Base-by-base conservation (phyloP, 192 early-diverging fungal species). In the Coemansia sp. region DNA sequence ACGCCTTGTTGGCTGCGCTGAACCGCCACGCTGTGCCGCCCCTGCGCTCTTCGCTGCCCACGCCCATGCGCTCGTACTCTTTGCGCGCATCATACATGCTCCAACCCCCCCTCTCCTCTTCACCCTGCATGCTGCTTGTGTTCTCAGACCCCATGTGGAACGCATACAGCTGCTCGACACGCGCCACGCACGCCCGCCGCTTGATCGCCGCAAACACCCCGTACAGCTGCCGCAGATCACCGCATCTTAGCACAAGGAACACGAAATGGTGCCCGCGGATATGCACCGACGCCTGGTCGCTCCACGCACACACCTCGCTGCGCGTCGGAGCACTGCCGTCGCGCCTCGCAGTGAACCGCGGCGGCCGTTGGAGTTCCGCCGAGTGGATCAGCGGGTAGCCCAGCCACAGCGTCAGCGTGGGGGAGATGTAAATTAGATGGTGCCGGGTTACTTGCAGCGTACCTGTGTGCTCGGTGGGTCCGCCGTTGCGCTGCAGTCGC, bases 21-120 rank as follows among this genome's bases (percentile, higher is more conserved):
- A 95, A 69, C 17, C 96, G 81, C 96, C 96, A 99, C 9, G 54
- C 76, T 68, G 38, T 66, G 15, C 69, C 62, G 42, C 56, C 17
- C 43, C 45, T 3, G 46, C 40, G 9, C 3, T 12, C 30, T 1
- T 7, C 27, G 9, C 12, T 4, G 3, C 82, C 86, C 4, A 97
- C 86, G 14, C 94, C 95, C 87, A 93, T 88, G 14, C 95, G 83
- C 44, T 62, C 80, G 78, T 89, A 96, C 73, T 97, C 95, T 12
- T 69, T 59, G 10, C 73, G 45, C 5, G 92, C 86, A 60, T 92
- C 84, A 61, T 93, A 97, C 2, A 89, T 55, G 7, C 62, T 68
- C 92, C 93, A 95, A 0, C 87, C 88, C 2, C 27, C 57, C 2
- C 57, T 27, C 14, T 71, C 57, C 0, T 76, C 83, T 6, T 81